Conservation (phyloP, 495 filamentous ascomycete genomes). For the Viridothelium virens region DNA sequence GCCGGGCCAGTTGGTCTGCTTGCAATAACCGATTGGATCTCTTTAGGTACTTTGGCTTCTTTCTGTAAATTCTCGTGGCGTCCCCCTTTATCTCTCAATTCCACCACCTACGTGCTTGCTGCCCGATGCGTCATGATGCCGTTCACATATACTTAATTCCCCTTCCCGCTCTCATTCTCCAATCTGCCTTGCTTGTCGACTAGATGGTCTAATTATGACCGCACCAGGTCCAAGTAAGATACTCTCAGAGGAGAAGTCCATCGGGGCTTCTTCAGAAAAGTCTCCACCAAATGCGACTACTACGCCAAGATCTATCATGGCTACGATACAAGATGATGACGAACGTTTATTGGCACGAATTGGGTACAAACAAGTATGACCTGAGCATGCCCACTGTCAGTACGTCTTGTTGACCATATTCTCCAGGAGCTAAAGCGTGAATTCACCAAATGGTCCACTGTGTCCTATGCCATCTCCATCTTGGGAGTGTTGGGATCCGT, state of each 20-base stretch:
- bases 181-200: not conserved
- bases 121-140: not conserved
- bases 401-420: conserved; percentile 18
- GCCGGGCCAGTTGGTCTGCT: not conserved
- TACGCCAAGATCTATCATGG: conserved; percentile 32
- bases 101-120: not conserved
- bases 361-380: conserved; percentile 57
- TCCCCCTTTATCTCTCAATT: not conserved
- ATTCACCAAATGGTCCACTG: conserved; percentile 66
- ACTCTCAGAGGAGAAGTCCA: not conserved
- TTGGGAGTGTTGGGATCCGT: conserved; percentile 62
- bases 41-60: not conserved
- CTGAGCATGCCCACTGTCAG: not conserved
- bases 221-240: not conserved
- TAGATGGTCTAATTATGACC: not conserved
- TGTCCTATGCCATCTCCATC: conserved; percentile 68
- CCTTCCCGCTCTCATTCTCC: not conserved
- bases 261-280: not conserved
- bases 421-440: conserved; percentile 53
- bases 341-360: conserved; percentile 58
- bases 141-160: not conserved
- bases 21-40: not conserved
- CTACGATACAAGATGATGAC: conserved; percentile 55
- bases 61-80: not conserved
- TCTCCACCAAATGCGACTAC: not conserved